Base-by-base conservation (phyloP, 2,329 filamentous ascomycete genomes). In the Fusarium palustre region DNA sequence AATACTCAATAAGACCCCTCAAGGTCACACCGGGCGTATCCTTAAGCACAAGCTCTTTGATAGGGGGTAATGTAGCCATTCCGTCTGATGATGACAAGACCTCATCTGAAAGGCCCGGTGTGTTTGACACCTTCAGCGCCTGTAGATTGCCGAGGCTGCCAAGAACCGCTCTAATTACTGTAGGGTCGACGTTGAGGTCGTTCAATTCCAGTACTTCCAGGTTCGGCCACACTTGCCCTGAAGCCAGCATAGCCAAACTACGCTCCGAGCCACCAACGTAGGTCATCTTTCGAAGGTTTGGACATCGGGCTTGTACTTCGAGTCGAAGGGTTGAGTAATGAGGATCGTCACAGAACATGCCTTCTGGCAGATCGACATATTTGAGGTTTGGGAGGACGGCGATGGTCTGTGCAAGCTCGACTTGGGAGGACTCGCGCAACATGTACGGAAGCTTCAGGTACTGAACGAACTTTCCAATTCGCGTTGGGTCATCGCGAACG, bases 391-490 rank as follows among this genome's bases (percentile, higher is more conserved):
- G 92, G 43, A 95, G 85, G 25, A 94, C 92, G 38, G 93, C 93
- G 48, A 97, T 91, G 28, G 92, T 93, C 52, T 94, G 89, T 12
- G 95, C 94, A 49, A 97, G 87, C 68, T 95, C 92, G 55, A 92
- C 87, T 77, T 96, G 93, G 77, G 88, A 92, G 2, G 92, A 92
- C 81, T 97, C 93, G 60, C 95, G 90, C 55, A 95, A 91, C 95
- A 97, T 97, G 79, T 97, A 97, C 9, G 95, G 93, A 62, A 93
- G 90, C 83, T 97, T 97, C 75, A 98, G 84, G 73, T 91, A 94
- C 75, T 90, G 82, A 7, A 97, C 92, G 42, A 88, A 83, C 57
- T 86, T 83, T 34, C 91, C 93, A 46, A 97, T 82, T 28, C 86
- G 82, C 11, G 85, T 88, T 24, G 89, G 87, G 66, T 94, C 91